Percentiles rank a stretch among this genome's conserved stretches.
phyloP scores from a whole-genome alignment of 495 filamentous ascomycete species.

The Apodospora peruviana region DNA sequence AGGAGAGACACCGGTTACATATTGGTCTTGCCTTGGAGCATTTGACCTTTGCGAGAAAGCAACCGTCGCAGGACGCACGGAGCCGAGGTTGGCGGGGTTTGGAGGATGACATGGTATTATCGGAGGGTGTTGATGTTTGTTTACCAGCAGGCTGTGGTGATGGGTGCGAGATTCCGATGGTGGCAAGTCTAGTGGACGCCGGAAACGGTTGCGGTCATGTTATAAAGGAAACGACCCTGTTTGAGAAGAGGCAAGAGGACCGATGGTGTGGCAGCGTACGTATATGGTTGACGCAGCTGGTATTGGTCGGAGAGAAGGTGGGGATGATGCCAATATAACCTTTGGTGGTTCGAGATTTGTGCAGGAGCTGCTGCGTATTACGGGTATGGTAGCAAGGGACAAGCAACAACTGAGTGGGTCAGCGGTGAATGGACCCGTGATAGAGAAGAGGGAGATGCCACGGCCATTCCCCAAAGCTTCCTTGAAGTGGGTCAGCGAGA shows the following conservation, averaged over 20 bases:
- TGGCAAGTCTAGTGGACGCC: conserved; percentile 5
- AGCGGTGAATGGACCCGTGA: conserved; percentile 9
- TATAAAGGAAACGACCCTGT: conserved; percentile 12
- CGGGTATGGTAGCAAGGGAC: conserved; percentile 11
- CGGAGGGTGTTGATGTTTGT: neutral
- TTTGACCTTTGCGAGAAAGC: conserved; percentile 51
- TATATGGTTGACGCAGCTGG: conserved; percentile 7
- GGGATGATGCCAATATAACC: conserved; percentile 20
- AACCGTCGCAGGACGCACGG: conserved; percentile 50
- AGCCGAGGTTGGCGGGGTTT: conserved; percentile 38
- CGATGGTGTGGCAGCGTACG: neutral
- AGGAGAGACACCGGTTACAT: conserved; percentile 43
- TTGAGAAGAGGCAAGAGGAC: neutral
- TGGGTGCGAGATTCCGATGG: neutral
- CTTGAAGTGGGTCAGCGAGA: neutral
- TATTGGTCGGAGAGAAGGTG: conserved; percentile 13
- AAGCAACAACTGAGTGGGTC: conserved; percentile 9
- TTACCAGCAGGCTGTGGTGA: neutral
- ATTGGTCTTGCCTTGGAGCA: conserved; percentile 46
- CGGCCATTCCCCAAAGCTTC: conserved; percentile 17
- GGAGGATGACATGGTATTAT: conserved; percentile 24
- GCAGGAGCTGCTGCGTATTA: conserved; percentile 16
- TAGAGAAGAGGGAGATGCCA: conserved; percentile 12
- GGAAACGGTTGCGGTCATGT: conserved; percentile 14
- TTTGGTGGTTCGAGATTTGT: conserved; percentile 14